Conservation (phyloP, 805 yeast species). For the Schwanniomyces pseudopolymorphus region DNA sequence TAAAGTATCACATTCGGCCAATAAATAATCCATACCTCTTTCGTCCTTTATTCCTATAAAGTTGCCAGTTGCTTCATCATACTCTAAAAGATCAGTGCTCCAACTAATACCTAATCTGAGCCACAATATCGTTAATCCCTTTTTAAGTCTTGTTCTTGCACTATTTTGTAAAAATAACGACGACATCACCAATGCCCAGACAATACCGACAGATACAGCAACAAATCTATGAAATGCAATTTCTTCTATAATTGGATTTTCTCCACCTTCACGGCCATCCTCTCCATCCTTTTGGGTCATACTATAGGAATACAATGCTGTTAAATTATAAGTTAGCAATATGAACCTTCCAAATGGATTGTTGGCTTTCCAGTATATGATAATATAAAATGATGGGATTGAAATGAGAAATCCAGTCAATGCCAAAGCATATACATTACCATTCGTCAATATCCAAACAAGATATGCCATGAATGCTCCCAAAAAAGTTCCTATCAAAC, state of each 20-base stretch:
- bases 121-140: conserved; percentile 71
- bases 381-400: conserved; percentile 53
- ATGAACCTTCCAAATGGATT: conserved; percentile 70
- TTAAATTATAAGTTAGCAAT: conserved; percentile 71
- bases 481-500: conserved; percentile 69
- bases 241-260: conserved; percentile 62
- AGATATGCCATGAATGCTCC: conserved; percentile 66
- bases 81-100: conserved; percentile 71
- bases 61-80: conserved; percentile 20
- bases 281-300: conserved; percentile 58
- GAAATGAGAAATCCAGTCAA: conserved; percentile 47
- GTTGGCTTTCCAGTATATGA: conserved; percentile 63
- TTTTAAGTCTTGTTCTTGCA: conserved; percentile 67
- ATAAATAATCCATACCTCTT: conserved; percentile 50
- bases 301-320: conserved; percentile 73
- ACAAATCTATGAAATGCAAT: conserved; percentile 78
- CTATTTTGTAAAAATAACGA: conserved; percentile 68
- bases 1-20: conserved; percentile 59
- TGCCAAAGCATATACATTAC: conserved; percentile 53
- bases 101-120: conserved; percentile 76
- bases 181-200: conserved; percentile 76
- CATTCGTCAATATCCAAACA: conserved; percentile 60
- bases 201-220: conserved; percentile 68
- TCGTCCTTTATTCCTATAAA: conserved; percentile 47
- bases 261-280: conserved; percentile 68